phyloP scores from a whole-genome alignment of 176 grass and related monocot genomes.

The Poa pratensis region DNA sequence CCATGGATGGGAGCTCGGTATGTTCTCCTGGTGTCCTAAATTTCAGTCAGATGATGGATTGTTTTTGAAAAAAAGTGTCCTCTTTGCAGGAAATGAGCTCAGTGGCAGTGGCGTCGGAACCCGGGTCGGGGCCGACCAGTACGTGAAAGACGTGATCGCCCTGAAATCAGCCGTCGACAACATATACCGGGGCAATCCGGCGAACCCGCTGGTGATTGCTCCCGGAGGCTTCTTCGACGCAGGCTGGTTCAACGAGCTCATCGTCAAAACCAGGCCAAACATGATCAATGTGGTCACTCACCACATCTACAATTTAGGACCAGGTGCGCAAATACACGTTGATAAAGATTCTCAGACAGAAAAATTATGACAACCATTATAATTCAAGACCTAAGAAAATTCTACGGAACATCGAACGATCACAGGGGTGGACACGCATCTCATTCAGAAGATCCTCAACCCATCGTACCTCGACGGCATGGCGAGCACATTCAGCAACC shows the following conservation, averaged over 20 bases:
- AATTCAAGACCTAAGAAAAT: neutral
- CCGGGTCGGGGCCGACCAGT: conserved; percentile 58
- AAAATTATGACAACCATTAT: neutral
- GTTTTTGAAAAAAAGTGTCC: neutral
- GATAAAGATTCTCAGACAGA: neutral
- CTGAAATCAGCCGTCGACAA: conserved; percentile 57
- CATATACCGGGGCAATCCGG: conserved; percentile 47
- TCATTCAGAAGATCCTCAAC: conserved; percentile 79
- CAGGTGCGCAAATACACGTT: conserved; percentile 51
- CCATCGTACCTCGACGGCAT: conserved; percentile 66
- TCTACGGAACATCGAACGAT: neutral
- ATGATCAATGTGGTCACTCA: conserved; percentile 77
- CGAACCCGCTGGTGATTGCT: conserved; percentile 77
- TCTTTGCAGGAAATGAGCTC: conserved; percentile 84
- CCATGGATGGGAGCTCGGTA: conserved; percentile 96
- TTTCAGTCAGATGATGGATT: neutral
- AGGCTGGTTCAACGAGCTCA: conserved; percentile 61
- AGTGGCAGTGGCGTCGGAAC: conserved; percentile 70
- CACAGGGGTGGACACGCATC: conserved; percentile 70
- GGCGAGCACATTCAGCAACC: conserved; percentile 55
- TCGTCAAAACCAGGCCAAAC: conserved; percentile 69
- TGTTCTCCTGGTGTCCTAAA: neutral
- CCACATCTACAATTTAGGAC: conserved; percentile 89
- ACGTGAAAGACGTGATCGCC: conserved; percentile 67
- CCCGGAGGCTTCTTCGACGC: conserved; percentile 88